phyloP scores from a whole-genome alignment of 768 basidiomycete genomes.

The Suillus occidentalis region DNA sequence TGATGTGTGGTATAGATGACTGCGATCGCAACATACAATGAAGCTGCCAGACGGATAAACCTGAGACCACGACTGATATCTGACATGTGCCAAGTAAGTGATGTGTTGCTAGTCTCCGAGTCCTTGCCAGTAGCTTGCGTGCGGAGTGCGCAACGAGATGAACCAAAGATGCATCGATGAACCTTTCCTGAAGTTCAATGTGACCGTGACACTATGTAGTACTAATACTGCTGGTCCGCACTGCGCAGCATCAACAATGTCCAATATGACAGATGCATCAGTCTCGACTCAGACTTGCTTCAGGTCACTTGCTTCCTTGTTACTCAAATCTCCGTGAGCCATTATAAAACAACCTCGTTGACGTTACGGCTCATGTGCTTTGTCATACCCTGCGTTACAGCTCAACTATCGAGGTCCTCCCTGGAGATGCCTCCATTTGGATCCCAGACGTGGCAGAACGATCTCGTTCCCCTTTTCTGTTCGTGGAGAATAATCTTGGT shows the following conservation, averaged over 20 bases:
- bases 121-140: neutral
- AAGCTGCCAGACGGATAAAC: slow-evolving; percentile 7
- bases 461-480: slow-evolving; percentile 50
- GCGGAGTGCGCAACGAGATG: slow-evolving; percentile 12
- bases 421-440: slow-evolving; percentile 56
- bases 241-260: neutral
- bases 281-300: slow-evolving; percentile 10
- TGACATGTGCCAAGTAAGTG: neutral
- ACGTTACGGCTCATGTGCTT: neutral
- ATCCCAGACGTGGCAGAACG: slow-evolving; percentile 22
- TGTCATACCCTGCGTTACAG: slow-evolving; percentile 10
- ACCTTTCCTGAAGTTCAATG: too few species aligned
- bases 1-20: slow-evolving; percentile 33
- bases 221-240: too few species aligned
- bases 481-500: slow-evolving; percentile 60
- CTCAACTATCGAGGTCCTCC: slow-evolving; percentile 59
- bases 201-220: too few species aligned
- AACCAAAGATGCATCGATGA: too few species aligned
- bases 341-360: neutral
- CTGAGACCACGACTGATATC: neutral
- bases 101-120: slow-evolving; percentile 11
- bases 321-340: slow-evolving; percentile 29
- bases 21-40: slow-evolving; percentile 27
- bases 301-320: slow-evolving; percentile 24
- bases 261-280: neutral